phyloP scores from a whole-genome alignment of 768 basidiomycete species.

The Kwoniella sp. region DNA sequence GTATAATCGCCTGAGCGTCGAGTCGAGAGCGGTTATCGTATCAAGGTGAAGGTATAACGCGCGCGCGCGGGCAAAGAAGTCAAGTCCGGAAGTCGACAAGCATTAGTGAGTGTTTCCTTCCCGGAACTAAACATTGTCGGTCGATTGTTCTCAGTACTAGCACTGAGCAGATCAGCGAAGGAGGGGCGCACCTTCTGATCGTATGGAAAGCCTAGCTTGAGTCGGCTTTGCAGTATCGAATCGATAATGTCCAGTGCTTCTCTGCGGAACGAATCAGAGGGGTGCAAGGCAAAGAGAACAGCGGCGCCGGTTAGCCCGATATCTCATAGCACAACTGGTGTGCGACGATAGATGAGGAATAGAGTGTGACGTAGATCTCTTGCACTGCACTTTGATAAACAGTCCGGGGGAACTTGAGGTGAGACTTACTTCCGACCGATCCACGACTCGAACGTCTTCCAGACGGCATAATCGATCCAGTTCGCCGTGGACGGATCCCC shows the following conservation, averaged over 20 bases:
- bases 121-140: too few species aligned
- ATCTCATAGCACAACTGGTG: too few species aligned
- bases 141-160: background rate
- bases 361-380: too few species aligned
- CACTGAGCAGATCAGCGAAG: background rate
- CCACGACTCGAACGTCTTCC: slow-evolving; percentile 9
- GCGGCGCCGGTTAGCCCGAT: too few species aligned
- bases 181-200: slow-evolving; percentile 8
- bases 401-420: too few species aligned
- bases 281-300: background rate
- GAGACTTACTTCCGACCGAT: slow-evolving; percentile 13
- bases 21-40: background rate
- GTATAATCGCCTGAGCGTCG: slow-evolving; percentile 18
- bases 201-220: slow-evolving; percentile 12
- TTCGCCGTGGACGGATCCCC: slow-evolving; percentile 14
- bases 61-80: too few species aligned
- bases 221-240: slow-evolving; percentile 13
- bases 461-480: slow-evolving; percentile 11
- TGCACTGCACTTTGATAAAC: too few species aligned
- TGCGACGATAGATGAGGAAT: too few species aligned
- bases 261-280: background rate
- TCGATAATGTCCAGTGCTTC: slow-evolving; percentile 18
- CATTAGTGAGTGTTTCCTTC: too few species aligned
- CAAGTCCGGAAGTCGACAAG: background rate
- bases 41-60: background rate